Conservation (phyloP, 768 basidiomycete genomes). For the Leccinum subtestaceum region DNA sequence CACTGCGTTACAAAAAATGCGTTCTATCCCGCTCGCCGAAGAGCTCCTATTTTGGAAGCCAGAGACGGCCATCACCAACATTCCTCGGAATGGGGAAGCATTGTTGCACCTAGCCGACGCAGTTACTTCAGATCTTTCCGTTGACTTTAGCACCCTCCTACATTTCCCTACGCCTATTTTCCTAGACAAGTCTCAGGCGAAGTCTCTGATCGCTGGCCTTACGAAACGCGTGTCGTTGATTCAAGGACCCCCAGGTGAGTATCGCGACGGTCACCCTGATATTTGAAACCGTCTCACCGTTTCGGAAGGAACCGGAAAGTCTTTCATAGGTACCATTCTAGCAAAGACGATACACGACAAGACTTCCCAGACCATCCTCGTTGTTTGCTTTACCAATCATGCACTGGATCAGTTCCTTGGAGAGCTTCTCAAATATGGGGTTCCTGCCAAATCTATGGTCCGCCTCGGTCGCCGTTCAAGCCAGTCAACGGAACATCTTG, state of each 20-base stretch:
- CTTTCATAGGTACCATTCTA: slow-evolving; percentile 63
- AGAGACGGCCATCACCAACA: neutral
- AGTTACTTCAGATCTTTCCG: slow-evolving; percentile 30
- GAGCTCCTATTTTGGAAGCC: slow-evolving; percentile 56
- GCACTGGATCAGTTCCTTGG: slow-evolving; percentile 68
- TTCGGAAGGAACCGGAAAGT: slow-evolving; percentile 63
- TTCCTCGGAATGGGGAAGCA: neutral
- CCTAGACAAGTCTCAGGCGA: slow-evolving; percentile 51
- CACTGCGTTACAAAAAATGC: slow-evolving; percentile 47
- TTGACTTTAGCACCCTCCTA: slow-evolving; percentile 40
- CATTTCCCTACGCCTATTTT: slow-evolving; percentile 34
- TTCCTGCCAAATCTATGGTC: slow-evolving; percentile 48
- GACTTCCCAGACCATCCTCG: slow-evolving; percentile 48
- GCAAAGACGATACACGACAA: slow-evolving; percentile 55
- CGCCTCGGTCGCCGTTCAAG: slow-evolving; percentile 58
- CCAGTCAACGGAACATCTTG: slow-evolving; percentile 41
- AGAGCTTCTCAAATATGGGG: slow-evolving; percentile 55
- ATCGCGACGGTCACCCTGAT: neutral
- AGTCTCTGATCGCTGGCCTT: slow-evolving; percentile 48
- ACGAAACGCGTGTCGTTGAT: slow-evolving; percentile 56
- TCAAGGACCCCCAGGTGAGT: slow-evolving; percentile 67
- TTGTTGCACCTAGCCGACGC: slow-evolving; percentile 21
- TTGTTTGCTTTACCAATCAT: slow-evolving; percentile 73
- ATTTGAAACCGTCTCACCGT: neutral
- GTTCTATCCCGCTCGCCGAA: slow-evolving; percentile 41